phyloP scores from a whole-genome alignment of 2,329 filamentous ascomycete species.

The Colletotrichum viniferum region DNA sequence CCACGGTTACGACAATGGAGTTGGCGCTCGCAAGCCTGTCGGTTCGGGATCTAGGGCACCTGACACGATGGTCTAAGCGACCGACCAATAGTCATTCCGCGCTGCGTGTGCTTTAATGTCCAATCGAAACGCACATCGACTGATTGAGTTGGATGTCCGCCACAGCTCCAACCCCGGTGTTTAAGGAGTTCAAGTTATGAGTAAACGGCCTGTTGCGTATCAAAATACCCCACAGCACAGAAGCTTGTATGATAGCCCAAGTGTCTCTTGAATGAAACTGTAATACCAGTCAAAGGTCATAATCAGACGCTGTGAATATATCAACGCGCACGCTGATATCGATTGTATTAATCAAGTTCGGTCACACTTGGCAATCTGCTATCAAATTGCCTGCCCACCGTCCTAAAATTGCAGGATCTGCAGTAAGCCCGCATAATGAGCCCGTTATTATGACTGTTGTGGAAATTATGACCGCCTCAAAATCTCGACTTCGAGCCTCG shows the following conservation, averaged over 20 bases:
- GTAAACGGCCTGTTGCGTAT: neutral
- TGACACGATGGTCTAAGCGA: slow-evolving; percentile 7
- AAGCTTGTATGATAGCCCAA: neutral
- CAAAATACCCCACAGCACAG: neutral
- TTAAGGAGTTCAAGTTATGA: neutral
- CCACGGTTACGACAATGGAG: neutral
- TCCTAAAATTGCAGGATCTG: no score
- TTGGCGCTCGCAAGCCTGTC: slow-evolving; percentile 11
- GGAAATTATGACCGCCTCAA: no score
- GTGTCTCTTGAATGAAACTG: no score
- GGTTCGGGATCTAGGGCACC: slow-evolving; percentile 4
- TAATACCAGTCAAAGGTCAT: no score
- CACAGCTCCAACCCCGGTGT: accelerated
- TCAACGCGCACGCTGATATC: no score
- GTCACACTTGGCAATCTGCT: no score
- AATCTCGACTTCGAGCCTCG: no score
- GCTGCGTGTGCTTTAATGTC: accelerated
- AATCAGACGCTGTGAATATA: no score
- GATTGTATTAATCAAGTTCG: no score
- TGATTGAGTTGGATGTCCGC: neutral
- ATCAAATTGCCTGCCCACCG: no score
- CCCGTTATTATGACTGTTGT: no score
- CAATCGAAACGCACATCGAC: accelerated
- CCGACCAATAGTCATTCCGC: accelerated
- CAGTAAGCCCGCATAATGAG: no score